These are phyloP conservation scores for Polygonum aviculare DNA, from an alignment of 148 eudicot genomes.

Conservation along the genomic window DNA sequence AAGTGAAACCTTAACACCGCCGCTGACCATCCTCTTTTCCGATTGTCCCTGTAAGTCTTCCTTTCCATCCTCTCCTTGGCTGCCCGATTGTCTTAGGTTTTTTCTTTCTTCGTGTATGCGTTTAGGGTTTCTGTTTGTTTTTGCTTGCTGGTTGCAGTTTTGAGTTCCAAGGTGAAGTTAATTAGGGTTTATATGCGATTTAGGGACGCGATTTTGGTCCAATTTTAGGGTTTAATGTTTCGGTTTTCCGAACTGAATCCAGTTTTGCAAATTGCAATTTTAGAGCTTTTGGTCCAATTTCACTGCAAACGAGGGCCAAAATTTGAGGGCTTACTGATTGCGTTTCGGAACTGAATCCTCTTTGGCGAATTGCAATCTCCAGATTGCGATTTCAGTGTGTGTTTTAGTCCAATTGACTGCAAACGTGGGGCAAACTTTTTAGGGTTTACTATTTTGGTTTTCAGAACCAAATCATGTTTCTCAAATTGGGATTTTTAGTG, in stretches of 20 bases:
- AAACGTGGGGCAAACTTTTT: too few relatives aligned
- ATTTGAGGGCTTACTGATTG: too few relatives aligned
- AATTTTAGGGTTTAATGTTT: neutral
- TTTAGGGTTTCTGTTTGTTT: neutral
- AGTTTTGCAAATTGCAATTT: neutral
- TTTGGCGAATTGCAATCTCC: too few relatives aligned
- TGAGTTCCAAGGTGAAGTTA: neutral
- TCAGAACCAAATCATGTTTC: neutral
- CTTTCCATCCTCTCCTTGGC: neutral
- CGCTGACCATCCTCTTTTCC: neutral
- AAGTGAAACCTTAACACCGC: neutral
- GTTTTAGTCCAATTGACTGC: too few relatives aligned
- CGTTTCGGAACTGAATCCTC: too few relatives aligned
- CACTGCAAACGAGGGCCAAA: neutral
- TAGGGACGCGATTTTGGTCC: neutral
- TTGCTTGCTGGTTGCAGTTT: neutral
- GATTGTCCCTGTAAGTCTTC: neutral
- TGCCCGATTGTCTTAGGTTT: neutral
- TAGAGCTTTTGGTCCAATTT: neutral
- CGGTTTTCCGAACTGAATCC: neutral
- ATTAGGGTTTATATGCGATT: neutral
- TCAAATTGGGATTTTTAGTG: neutral
- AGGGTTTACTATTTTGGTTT: neutral
- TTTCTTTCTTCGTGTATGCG: neutral
- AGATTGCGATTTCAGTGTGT: too few relatives aligned